Evolutionary conservation across 768 basidiomycete species (phyloP).

Genomic region (Termitomyces eurrhizus): DNA sequence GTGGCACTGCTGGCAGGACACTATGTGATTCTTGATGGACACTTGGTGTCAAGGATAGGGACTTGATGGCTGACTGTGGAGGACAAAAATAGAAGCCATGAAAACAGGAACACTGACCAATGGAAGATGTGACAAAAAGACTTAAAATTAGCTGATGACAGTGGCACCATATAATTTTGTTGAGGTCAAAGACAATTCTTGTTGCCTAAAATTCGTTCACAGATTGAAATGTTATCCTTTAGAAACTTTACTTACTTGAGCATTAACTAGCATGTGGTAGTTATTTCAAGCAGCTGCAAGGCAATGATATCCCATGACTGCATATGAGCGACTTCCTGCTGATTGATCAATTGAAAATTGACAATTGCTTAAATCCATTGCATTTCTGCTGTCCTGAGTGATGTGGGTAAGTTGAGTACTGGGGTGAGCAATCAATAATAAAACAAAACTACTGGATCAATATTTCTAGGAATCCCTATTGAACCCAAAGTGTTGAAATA

Average conservation of each 20-base stretch:
- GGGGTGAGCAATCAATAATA: too few species aligned
- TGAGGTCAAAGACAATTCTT: not conserved
- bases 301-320: not conserved
- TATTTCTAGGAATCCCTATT: not conserved
- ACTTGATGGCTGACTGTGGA: too few species aligned
- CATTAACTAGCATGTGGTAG: not conserved
- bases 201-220: not conserved
- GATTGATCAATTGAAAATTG: not conserved
- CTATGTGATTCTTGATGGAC: too few species aligned
- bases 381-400: not conserved
- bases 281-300: not conserved
- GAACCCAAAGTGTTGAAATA: not conserved
- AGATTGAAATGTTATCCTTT: not conserved
- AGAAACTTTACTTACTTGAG: not conserved
- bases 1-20: too few species aligned
- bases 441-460: not conserved
- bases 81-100: too few species aligned
- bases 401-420: not conserved
- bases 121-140: too few species aligned
- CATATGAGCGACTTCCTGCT: not conserved
- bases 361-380: not conserved
- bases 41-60: too few species aligned
- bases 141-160: too few species aligned
- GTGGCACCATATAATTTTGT: too few species aligned
- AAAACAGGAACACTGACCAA: too few species aligned